These are phyloP conservation scores for Colletotrichum sp. DNA, from an alignment of 2,329 filamentous ascomycete species.

Conservation along the genomic window DNA sequence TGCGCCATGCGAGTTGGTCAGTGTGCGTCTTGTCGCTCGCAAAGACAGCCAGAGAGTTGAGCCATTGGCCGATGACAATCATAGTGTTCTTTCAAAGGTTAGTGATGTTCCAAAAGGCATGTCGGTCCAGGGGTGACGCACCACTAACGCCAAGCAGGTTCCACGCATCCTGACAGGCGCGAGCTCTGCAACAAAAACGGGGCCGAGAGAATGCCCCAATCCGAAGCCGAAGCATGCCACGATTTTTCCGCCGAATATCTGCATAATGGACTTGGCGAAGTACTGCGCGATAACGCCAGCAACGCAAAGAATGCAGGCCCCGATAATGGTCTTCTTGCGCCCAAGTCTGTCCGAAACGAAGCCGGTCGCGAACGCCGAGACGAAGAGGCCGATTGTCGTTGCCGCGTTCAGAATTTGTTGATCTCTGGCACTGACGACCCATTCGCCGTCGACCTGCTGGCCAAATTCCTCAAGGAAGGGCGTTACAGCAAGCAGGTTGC, in stretches of 20 bases:
- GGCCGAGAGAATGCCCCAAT: slow-evolving; percentile 33
- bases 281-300: slow-evolving; percentile 30
- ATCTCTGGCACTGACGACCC: slow-evolving; percentile 27
- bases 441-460: slow-evolving; percentile 18
- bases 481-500: slow-evolving; percentile 33
- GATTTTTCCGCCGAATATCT: slow-evolving; percentile 34
- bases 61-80: slow-evolving; percentile 33
- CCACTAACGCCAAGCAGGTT: slow-evolving; percentile 30
- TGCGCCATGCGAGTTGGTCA: slow-evolving; percentile 30
- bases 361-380: slow-evolving; percentile 31
- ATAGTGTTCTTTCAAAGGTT: slow-evolving; percentile 28
- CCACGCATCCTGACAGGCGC: slow-evolving; percentile 34
- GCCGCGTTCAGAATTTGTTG: slow-evolving; percentile 35
- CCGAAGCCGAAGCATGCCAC: slow-evolving; percentile 33
- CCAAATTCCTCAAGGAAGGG: slow-evolving; percentile 31
- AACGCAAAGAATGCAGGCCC: slow-evolving; percentile 17
- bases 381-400: slow-evolving; percentile 32
- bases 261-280: slow-evolving; percentile 22
- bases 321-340: slow-evolving; percentile 28
- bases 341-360: slow-evolving; percentile 30
- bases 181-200: slow-evolving; percentile 37
- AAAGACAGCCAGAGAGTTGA: slow-evolving; percentile 17
- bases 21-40: slow-evolving; percentile 13
- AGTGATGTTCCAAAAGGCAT: background rate
- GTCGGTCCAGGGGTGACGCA: background rate